A percentile compares a stretch with the other conserved stretches of the same genome.
Conservation (phyloP, 352 stramenopile genomes). For the Phytophthora chlamydospora region DNA sequence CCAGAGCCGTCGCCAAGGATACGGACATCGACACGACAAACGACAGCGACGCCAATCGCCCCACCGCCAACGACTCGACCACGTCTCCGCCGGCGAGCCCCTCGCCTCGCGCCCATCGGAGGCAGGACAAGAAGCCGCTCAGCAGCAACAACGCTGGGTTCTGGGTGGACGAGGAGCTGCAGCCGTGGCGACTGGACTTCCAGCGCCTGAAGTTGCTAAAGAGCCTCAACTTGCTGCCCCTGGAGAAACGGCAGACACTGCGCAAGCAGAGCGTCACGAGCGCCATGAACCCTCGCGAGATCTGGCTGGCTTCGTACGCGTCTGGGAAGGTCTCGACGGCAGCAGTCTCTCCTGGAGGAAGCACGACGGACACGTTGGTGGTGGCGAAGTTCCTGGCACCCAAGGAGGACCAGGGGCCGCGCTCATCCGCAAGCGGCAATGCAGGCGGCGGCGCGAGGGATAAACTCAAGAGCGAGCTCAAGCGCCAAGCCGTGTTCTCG, state of each 20-base stretch:
- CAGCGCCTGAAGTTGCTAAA: constrained; percentile 64
- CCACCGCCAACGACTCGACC: constrained; percentile 36
- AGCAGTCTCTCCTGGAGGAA: constrained; percentile 28
- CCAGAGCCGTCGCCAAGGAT: constrained; percentile 10
- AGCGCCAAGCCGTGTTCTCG: constrained; percentile 59
- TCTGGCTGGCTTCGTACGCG: constrained; percentile 65
- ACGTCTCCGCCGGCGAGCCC: constrained; percentile 29
- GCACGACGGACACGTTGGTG: constrained; percentile 46
- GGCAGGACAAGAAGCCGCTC: constrained; percentile 27
- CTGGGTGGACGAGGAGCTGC: constrained; percentile 73
- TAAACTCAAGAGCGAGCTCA: constrained; percentile 72
- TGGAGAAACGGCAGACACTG: constrained; percentile 52
- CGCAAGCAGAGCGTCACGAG: constrained; percentile 39
- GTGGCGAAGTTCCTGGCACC: constrained; percentile 64
- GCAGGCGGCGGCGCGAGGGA: constrained; percentile 26
- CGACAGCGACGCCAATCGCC: constrained; percentile 27
- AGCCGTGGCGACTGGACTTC: constrained; percentile 72
- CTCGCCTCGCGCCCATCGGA: constrained; percentile 19
- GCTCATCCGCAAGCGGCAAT: constrained; percentile 19
- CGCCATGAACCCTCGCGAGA: constrained; percentile 47
- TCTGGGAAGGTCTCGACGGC: constrained; percentile 13
- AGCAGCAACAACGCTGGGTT: constrained; percentile 51
- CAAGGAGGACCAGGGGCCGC: constrained; percentile 26
- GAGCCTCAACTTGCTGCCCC: constrained; percentile 51
- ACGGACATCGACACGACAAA: constrained; percentile 9